Evolutionary conservation across 768 basidiomycete genomes (phyloP).

Genomic region (Tricholoma matsutake): DNA sequence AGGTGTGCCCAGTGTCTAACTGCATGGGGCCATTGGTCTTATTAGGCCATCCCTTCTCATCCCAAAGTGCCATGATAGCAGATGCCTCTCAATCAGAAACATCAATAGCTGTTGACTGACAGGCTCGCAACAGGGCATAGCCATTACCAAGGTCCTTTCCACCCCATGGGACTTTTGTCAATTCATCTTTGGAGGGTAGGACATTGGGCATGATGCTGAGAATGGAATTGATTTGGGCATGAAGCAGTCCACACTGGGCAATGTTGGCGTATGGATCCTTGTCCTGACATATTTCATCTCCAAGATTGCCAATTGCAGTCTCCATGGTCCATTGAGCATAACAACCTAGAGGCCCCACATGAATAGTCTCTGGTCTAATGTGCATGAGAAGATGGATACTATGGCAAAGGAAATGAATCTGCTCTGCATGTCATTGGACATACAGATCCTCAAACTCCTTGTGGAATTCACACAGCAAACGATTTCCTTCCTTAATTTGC

Average conservation of each 20-base stretch:
- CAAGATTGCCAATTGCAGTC: no score
- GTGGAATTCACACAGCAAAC: not conserved
- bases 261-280: slow-evolving; percentile 12
- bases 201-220: slow-evolving; percentile 14
- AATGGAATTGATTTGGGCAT: not conserved
- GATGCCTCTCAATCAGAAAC: not conserved
- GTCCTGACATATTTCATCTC: slow-evolving; percentile 9
- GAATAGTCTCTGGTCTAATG: not conserved
- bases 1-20: slow-evolving; percentile 30
- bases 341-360: not conserved
- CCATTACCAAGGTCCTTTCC: not conserved
- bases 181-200: not conserved
- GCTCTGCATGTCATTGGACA: not conserved
- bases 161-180: not conserved
- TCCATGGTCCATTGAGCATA: no score
- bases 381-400: not conserved
- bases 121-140: not conserved
- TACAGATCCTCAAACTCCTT: not conserved
- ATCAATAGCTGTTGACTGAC: not conserved
- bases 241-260: slow-evolving; percentile 2
- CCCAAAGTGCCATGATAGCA: not conserved
- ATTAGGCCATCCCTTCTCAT: not conserved
- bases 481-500: not conserved
- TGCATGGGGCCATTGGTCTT: not conserved
- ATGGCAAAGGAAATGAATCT: not conserved